Evolutionary conservation across 345 rosid species (phyloP).

Genomic region (Eutrema heterophyllum): DNA sequence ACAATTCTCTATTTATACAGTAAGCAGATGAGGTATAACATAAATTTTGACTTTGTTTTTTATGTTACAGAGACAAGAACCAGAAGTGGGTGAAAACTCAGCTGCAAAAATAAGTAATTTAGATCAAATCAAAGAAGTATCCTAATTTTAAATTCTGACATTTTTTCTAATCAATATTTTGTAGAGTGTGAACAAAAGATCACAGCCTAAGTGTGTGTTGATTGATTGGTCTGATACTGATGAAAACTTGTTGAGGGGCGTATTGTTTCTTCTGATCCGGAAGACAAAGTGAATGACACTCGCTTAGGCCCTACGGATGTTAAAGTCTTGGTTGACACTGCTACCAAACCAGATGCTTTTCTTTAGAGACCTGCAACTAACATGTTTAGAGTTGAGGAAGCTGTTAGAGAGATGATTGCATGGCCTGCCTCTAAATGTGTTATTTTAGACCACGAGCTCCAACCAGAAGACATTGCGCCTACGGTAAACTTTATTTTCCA

Average conservation of each 20-base stretch:
- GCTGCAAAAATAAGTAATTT: too few relatives aligned
- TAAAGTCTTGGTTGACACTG: not conserved
- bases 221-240: not conserved
- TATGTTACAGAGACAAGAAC: too few relatives aligned
- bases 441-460: not conserved
- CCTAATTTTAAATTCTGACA: too few relatives aligned
- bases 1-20: too few relatives aligned
- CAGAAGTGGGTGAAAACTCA: too few relatives aligned
- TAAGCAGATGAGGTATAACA: too few relatives aligned
- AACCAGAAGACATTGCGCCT: not conserved
- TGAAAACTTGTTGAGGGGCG: not conserved
- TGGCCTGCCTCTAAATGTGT: not conserved
- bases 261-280: not conserved
- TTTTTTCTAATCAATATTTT: too few relatives aligned
- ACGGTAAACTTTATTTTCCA: not conserved
- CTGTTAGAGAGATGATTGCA: too few relatives aligned
- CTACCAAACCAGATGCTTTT: not conserved
- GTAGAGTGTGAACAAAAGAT: not conserved
- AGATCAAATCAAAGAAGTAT: too few relatives aligned
- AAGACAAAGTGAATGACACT: not conserved
- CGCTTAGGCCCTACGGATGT: not conserved
- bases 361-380: not conserved
- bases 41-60: too few relatives aligned
- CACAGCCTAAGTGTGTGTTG: not conserved
- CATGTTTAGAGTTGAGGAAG: not conserved